Percentiles rank a stretch among this genome's conserved stretches.
Evolutionary conservation across 164 flowering plant genomes (phyloP).

Genomic region (Berberis vulgaris): DNA sequence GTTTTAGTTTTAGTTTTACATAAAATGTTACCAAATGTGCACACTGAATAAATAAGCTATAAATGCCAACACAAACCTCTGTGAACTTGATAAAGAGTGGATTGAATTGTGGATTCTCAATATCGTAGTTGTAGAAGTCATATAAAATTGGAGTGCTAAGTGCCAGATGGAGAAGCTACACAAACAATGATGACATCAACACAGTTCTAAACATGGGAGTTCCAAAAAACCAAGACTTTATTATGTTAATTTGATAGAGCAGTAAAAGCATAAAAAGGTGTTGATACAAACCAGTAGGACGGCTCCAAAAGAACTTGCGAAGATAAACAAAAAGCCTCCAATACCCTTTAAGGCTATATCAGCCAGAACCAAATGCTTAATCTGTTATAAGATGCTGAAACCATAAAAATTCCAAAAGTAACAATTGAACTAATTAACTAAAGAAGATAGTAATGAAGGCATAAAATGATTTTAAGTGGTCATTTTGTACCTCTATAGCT

Average conservation of each 20-base stretch:
- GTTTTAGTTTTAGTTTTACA: neutral
- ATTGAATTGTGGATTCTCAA: conserved; percentile 30
- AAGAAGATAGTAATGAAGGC: neutral
- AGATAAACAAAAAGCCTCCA: conserved; percentile 64
- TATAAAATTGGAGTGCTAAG: conserved; percentile 36
- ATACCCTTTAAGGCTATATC: conserved; percentile 41
- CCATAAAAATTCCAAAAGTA: neutral
- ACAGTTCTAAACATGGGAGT: neutral
- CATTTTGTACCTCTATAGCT: conserved; percentile 36
- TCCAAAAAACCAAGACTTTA: neutral
- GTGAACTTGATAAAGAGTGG: conserved; percentile 40
- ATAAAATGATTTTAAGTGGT: neutral
- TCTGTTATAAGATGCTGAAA: conserved; percentile 27
- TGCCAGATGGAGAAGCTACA: conserved; percentile 33
- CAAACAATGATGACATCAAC: neutral
- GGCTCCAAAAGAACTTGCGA: conserved; percentile 68
- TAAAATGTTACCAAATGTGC: neutral
- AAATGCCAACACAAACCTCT: conserved; percentile 25
- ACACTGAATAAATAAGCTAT: neutral
- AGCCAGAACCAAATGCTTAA: conserved; percentile 34
- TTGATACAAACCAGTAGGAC: conserved; percentile 45
- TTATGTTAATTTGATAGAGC: neutral
- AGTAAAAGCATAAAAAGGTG: neutral
- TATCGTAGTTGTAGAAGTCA: conserved; percentile 56
- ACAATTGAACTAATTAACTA: neutral